Evolutionary conservation across 805 yeast species (phyloP), one percentile per base, ranked within the genome.

Genomic region (Yamadazyma scolyti): DNA sequence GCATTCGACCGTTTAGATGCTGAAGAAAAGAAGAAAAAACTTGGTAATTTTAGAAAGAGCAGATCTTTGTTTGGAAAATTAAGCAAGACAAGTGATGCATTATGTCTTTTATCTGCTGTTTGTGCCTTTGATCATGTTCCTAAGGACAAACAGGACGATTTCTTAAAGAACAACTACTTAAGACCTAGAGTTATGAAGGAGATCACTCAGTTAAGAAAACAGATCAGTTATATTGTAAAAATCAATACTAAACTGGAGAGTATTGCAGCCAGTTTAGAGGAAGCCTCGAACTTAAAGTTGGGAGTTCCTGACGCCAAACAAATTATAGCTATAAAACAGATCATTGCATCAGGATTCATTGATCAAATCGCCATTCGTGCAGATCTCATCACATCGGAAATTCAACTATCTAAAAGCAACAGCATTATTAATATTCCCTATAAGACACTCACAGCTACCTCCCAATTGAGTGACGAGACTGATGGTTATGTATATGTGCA

Each of bases 351-450:
- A 0, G 98, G 97, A 0, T 93, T 84, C 47, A 70, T 93, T 23
- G 99, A 93, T 54, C 95, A 85, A 50, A 73, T 90, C 14, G 95
- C 95, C 1, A 73, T 86, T 10, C 69, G 97, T 39, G 89, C 86
- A 1, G 97, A 89, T 48, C 44, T 77, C 19, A 58, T 78, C 5
- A 77, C 84, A 12, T 65, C 78, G 1, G 95, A 83, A 12, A 66
- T 77, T 6, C 65, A 58, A 27, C 56, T 81, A 3, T 63, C 81
- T 2, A 82, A 81, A 39, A 78, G 71, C 30, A 64, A 81, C 4
- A 65, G 61, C 24, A 68, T 81, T 23, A 71, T 67, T 32, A 73
- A 67, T 34, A 66, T 85, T 9, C 93, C 93, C 2, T 85, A 83
- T 44, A 48, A 71, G 3, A 73, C 89, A 0, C 21, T 36, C 12